These are phyloP conservation scores for Kitagawia praeruptora DNA, from an alignment of 129 eudicot genomes.

Conservation along the genomic window DNA sequence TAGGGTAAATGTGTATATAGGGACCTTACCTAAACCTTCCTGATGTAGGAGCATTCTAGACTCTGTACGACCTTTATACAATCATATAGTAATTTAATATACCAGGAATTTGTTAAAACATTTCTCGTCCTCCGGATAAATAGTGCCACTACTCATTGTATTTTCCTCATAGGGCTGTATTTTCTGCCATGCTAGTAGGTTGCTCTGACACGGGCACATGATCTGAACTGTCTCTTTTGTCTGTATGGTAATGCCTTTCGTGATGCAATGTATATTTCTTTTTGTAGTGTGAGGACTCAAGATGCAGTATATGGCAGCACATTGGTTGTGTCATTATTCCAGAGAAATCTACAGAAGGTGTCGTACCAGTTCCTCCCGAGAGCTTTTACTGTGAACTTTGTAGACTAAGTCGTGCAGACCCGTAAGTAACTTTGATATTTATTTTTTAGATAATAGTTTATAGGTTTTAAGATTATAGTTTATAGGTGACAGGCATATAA, in stretches of 20 bases:
- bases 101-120: not conserved
- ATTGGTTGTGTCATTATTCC: constrained; percentile 72
- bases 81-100: not conserved
- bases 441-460: not conserved
- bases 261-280: not conserved
- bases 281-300: constrained; percentile 80
- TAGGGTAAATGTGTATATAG: not conserved
- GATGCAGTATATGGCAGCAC: constrained; percentile 84
- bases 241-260: not conserved
- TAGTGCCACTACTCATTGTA: not conserved
- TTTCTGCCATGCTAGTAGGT: not conserved
- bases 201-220: not conserved
- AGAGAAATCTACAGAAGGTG: constrained; percentile 74
- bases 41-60: not conserved
- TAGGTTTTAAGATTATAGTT: not conserved
- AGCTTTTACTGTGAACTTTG: constrained; percentile 85
- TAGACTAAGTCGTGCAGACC: constrained; percentile 88
- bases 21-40: not conserved
- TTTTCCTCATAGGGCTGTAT: not conserved
- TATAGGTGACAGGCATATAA: not conserved
- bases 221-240: not conserved
- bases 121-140: not conserved
- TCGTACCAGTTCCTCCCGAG: constrained; percentile 56
- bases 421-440: constrained; percentile 47
- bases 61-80: not conserved